Evolutionary conservation across 352 stramenopile genomes (phyloP).

Genomic region (Phytophthora tentaculata): DNA sequence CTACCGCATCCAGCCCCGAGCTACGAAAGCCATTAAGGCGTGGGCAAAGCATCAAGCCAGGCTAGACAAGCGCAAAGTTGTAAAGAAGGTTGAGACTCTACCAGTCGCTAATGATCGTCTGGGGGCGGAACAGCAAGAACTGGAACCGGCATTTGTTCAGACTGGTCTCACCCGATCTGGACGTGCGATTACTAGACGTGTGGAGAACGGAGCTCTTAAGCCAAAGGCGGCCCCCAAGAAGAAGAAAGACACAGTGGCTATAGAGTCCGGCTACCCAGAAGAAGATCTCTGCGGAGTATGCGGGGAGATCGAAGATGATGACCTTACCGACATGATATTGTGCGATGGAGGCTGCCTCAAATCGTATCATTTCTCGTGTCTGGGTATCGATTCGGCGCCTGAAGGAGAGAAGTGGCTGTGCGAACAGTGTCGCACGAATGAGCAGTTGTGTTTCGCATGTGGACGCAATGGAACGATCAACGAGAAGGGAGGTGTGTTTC

Average conservation of each 20-base stretch:
- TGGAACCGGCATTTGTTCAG: constrained; percentile 58
- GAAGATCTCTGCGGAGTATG: constrained; percentile 81
- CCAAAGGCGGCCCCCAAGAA: constrained; percentile 24
- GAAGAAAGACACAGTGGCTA: constrained; percentile 32
- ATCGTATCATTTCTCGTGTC: constrained; percentile 93
- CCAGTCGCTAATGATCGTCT: constrained; percentile 1
- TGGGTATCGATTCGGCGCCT: constrained; percentile 75
- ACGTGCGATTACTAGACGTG: constrained; percentile 67
- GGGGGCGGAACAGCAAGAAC: constrained; percentile 20
- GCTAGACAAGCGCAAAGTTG: constrained; percentile 40
- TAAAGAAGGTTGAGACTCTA: constrained; percentile 28
- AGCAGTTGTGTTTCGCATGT: constrained; percentile 91
- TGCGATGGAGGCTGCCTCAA: constrained; percentile 93
- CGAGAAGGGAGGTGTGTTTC: constrained; percentile 85
- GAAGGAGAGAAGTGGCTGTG: constrained; percentile 90
- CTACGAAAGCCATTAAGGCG: constrained; percentile 35
- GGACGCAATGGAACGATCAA: constrained; percentile 88
- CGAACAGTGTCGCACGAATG: constrained; percentile 88
- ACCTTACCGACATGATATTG: constrained; percentile 86
- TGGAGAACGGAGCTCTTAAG: constrained; percentile 44
- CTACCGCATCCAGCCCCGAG: constrained; percentile 52
- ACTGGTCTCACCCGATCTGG: constrained; percentile 70
- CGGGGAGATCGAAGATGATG: constrained; percentile 84
- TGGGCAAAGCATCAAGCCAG: constrained; percentile 59
- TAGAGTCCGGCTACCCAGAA: constrained; percentile 63